Evolutionary conservation across 2,329 filamentous ascomycete species (phyloP).

Genomic region (Onygenales sp.): DNA sequence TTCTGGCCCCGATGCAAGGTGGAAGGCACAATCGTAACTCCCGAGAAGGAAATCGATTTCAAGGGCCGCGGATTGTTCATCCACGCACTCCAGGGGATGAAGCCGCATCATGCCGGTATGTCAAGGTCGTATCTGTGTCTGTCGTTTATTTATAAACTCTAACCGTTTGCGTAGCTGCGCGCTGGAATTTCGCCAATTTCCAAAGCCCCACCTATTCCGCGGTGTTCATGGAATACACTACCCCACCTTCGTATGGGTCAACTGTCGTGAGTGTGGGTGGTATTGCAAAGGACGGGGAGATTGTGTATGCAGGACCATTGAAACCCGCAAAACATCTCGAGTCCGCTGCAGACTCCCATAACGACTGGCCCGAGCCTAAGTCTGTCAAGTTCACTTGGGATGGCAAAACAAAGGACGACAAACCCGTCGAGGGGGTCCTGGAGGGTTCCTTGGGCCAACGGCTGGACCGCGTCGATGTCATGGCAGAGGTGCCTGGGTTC

Average conservation of each 20-base stretch:
- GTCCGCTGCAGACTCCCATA: constrained; percentile 62
- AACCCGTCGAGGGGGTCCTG: constrained; percentile 59
- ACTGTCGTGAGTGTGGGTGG: constrained; percentile 76
- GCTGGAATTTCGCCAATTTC: constrained; percentile 91
- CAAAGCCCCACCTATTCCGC: constrained; percentile 81
- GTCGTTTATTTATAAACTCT: constrained; percentile 1
- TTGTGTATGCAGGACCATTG: constrained; percentile 61
- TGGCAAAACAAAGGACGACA: constrained; percentile 67
- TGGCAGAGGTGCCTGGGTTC: constrained; percentile 92
- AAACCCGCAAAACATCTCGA: constrained; percentile 61
- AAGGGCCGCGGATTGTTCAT: constrained; percentile 70
- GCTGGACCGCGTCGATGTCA: constrained; percentile 81
- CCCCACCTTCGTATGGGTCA: constrained; percentile 81
- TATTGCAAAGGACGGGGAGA: constrained; percentile 69
- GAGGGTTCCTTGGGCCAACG: constrained; percentile 59
- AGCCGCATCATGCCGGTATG: constrained; percentile 85
- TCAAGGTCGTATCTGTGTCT: constrained; percentile 3
- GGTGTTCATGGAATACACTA: constrained; percentile 91
- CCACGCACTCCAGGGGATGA: constrained; percentile 93
- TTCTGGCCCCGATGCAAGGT: constrained; percentile 87
- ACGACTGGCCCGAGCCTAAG: constrained; percentile 81
- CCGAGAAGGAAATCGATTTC: constrained; percentile 72
- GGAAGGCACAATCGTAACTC: constrained; percentile 75
- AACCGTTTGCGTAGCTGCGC: constrained; percentile 46
- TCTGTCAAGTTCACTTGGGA: constrained; percentile 67